These are phyloP conservation scores for Senna siamea DNA, from an alignment of 306 rosid species.

Conservation along the genomic window DNA sequence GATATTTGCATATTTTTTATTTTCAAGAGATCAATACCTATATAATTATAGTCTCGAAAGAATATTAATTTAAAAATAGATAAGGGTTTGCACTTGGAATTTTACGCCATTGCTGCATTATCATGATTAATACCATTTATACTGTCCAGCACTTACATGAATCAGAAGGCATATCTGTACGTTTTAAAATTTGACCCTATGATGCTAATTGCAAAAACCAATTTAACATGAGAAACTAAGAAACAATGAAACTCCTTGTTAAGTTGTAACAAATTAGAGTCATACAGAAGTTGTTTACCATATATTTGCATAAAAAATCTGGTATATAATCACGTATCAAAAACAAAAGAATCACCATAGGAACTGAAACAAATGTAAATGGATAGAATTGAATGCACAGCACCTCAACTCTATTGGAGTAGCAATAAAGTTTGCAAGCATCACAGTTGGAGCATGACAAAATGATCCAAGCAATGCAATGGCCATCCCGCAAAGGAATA, in stretches of 20 bases:
- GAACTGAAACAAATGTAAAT: conserved; percentile 15
- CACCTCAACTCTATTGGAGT: conserved; percentile 96
- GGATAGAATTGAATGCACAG: conserved; percentile 20
- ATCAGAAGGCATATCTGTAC: not conserved
- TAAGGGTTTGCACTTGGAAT: not conserved
- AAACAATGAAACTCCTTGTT: not conserved
- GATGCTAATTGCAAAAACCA: conserved; percentile 10
- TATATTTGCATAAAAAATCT: conserved; percentile 19
- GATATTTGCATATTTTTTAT: not conserved
- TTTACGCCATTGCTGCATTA: not conserved
- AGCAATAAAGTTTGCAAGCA: conserved; percentile 86
- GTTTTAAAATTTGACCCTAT: not conserved
- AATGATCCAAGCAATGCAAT: conserved; percentile 71
- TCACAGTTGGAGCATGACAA: conserved; percentile 88
- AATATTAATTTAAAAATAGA: not conserved
- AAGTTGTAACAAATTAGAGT: conserved; percentile 22
- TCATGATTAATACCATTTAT: not conserved
- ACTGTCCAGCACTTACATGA: not conserved
- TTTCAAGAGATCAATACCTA: conserved; percentile 13
- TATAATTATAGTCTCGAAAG: not conserved
- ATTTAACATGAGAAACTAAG: conserved; percentile 11
- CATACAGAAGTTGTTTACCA: conserved; percentile 22
- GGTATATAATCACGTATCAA: conserved; percentile 31
- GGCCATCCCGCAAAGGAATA: conserved; percentile 73
- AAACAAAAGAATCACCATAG: not conserved